Evolutionary conservation across 495 filamentous ascomycete genomes (phyloP).

Genomic region (Aspergillus incahuasiensis): DNA sequence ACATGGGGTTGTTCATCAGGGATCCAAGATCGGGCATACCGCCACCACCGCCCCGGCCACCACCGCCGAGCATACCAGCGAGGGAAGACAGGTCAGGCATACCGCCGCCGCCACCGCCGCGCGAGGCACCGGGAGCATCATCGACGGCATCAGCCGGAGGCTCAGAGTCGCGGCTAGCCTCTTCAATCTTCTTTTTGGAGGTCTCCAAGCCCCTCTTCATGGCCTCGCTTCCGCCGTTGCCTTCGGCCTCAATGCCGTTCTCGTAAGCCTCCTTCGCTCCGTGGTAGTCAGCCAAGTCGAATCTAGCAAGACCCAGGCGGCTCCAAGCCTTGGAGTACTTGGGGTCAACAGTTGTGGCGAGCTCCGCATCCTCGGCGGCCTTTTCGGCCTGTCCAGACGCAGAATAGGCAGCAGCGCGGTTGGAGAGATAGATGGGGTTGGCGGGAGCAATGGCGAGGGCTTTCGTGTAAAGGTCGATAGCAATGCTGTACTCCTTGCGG

Average conservation of each 20-base stretch:
- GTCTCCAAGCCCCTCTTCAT: slow-evolving; percentile 97
- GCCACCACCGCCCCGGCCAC: slow-evolving; percentile 56
- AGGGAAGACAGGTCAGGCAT: slow-evolving; percentile 76
- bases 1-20: slow-evolving; percentile 98
- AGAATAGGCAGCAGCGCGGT: slow-evolving; percentile 88
- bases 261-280: slow-evolving; percentile 92
- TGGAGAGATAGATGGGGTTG: slow-evolving; percentile 96
- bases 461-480: slow-evolving; percentile 80
- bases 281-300: slow-evolving; percentile 82
- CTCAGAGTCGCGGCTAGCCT: slow-evolving; percentile 48
- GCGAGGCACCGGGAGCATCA: slow-evolving; percentile 40
- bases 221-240: slow-evolving; percentile 71
- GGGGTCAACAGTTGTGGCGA: slow-evolving; percentile 79
- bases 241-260: slow-evolving; percentile 89
- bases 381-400: slow-evolving; percentile 74
- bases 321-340: slow-evolving; percentile 97
- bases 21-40: slow-evolving; percentile 80
- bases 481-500: slow-evolving; percentile 74
- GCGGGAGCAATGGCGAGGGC: slow-evolving; percentile 73
- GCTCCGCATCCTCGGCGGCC: slow-evolving; percentile 80
- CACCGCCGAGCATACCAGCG: slow-evolving; percentile 67
- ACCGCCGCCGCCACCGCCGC: slow-evolving; percentile 53
- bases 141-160: slow-evolving; percentile 49
- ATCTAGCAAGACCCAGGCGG: slow-evolving; percentile 81
- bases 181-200: slow-evolving; percentile 75